Evolutionary conservation across 108 stramenopile species (phyloP), one percentile per base, ranked within the genome.

Genomic region (Cyclostephanos invisitatus): DNA sequence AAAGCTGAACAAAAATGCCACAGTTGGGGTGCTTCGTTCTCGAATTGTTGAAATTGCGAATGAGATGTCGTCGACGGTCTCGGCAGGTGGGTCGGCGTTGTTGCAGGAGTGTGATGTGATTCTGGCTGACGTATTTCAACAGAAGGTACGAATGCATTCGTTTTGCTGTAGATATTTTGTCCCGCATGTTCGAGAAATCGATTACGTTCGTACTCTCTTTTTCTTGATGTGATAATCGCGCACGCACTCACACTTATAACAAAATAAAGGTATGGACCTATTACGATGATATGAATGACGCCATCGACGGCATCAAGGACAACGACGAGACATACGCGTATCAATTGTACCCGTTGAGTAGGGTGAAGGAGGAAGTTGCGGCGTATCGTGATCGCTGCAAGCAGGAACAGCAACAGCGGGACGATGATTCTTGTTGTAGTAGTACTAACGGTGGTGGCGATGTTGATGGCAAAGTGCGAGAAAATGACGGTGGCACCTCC

Each of bases 301-400:
- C 82, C 40, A 68, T 94, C 38, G 86, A 87, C 50, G 66, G 56
- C 51, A 88, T 94, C 64, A 75, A 73, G 35, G 89, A 91, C 28
- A 74, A 64, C n/a, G 93, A 94, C 71, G 61, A 59, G n/a, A 88
- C 86, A 7, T 88, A 73, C 55, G 79, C 88, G 1, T 91, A 80
- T 76, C 76, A 91, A 51, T 61, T 94, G 20, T 46, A 11, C 17
- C 69, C 85, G 8, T 42, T 81, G 57, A 59, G 62, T 38, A 75
- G 64, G 48, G 65, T 87, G 36, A 59, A 84, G 57, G 50, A 67
- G 48, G 74, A 74, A 12, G 64, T 73, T 38, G 47, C 37, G 54
- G 37, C 22, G 12, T 73, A 67, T 48, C 58, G 46, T 32, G 60
- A 58, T 28, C 49, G 42, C 59, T 18, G 66, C 9, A 22, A 54